Conservation (phyloP, 768 basidiomycete species). For the Mycena rosella region DNA sequence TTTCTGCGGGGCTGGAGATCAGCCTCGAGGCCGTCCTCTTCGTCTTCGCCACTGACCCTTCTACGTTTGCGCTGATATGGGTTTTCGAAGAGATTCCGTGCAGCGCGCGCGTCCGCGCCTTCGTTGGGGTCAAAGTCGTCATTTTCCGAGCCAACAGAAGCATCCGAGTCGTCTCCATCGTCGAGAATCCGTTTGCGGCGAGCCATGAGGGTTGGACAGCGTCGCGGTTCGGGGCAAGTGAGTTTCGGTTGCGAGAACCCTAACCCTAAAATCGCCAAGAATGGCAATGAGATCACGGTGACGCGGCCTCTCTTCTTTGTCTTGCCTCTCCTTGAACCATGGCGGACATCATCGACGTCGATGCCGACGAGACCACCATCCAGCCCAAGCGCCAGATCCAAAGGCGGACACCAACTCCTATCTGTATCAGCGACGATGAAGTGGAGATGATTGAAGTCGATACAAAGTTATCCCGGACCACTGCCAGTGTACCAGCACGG, state of each 20-base stretch:
- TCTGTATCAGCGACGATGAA: conserved; percentile 33
- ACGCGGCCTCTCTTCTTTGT: too few species aligned
- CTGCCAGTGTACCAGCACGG: not conserved
- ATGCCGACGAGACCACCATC: not conserved
- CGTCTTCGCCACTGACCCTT: conserved; percentile 75
- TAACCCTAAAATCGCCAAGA: too few species aligned
- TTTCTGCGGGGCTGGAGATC: conserved; percentile 41
- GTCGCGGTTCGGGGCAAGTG: too few species aligned
- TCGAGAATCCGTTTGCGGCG: conserved; percentile 82
- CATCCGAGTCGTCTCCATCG: conserved; percentile 79
- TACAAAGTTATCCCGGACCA: conserved; percentile 5
- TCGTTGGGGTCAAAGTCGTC: conserved; percentile 58
- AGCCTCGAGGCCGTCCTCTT: conserved; percentile 71
- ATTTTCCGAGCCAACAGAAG: conserved; percentile 68
- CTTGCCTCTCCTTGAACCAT: not conserved
- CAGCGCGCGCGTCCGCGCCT: conserved; percentile 76
- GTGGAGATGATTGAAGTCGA: not conserved
- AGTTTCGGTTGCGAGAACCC: too few species aligned
- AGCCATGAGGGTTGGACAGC: conserved; percentile 77
- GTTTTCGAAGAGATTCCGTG: conserved; percentile 81
- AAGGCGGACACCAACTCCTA: not conserved
- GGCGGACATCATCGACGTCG: conserved; percentile 4
- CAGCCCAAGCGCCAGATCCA: not conserved
- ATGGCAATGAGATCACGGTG: too few species aligned
- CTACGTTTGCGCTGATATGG: conserved; percentile 81